phyloP scores from a whole-genome alignment of 805 yeast species.

The Yarrowia sp. region DNA sequence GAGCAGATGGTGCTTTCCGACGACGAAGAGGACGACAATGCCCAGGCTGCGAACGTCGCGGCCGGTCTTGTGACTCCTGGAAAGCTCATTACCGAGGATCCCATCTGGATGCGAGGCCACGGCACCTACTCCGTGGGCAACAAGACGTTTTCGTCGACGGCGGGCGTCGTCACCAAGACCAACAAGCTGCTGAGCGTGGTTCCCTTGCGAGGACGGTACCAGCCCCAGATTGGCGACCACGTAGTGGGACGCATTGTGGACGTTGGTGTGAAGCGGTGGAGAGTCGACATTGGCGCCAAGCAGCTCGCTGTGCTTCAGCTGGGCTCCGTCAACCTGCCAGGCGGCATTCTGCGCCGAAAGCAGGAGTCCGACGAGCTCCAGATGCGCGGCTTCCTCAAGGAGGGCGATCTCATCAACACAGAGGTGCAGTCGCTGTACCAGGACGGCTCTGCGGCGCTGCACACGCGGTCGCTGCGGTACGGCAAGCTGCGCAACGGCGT shows the following conservation, averaged over 20 bases:
- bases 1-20: not conserved
- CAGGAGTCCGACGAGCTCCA: conserved; percentile 94
- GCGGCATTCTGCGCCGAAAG: conserved; percentile 92
- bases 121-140: conserved; percentile 83
- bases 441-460: conserved; percentile 91
- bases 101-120: conserved; percentile 98
- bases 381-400: conserved; percentile 91
- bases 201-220: conserved; percentile 82
- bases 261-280: conserved; percentile 93
- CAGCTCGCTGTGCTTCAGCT: conserved; percentile 89
- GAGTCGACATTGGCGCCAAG: conserved; percentile 92
- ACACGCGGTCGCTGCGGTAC: conserved; percentile 90
- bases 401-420: conserved; percentile 92
- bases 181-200: conserved; percentile 81
- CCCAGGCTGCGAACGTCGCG: conserved; percentile 14
- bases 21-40: conserved; percentile 21
- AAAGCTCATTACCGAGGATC: conserved; percentile 91
- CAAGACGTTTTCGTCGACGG: conserved; percentile 83
- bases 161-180: conserved; percentile 83
- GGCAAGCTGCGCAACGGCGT: conserved; percentile 93
- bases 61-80: conserved; percentile 82
- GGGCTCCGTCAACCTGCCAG: conserved; percentile 95
- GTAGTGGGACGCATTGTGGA: conserved; percentile 91
- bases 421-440: conserved; percentile 88
- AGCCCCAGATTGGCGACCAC: conserved; percentile 96